A percentile compares a stretch with the other conserved stretches of the same genome.
Conservation (phyloP, 805 yeast genomes). For the Ogataea naganishii region DNA sequence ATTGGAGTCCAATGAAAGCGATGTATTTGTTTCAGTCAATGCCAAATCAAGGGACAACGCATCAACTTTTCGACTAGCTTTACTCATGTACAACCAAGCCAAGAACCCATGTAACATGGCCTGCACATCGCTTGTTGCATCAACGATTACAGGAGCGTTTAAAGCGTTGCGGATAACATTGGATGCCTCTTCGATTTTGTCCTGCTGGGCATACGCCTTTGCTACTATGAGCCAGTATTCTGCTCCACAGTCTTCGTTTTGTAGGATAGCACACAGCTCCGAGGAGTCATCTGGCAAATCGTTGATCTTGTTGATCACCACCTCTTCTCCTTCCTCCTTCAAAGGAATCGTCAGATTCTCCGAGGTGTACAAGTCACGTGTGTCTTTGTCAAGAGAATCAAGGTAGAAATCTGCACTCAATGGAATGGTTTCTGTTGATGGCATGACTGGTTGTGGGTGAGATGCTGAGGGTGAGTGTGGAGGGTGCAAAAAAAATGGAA, state of each 20-base stretch:
- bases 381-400: slow-evolving; percentile 10
- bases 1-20: slow-evolving; percentile 36
- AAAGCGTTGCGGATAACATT: slow-evolving; percentile 58
- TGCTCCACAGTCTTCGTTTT: slow-evolving; percentile 67
- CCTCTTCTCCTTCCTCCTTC: slow-evolving; percentile 71
- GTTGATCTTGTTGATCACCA: slow-evolving; percentile 67
- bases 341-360: slow-evolving; percentile 49
- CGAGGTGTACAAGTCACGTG: slow-evolving; percentile 15
- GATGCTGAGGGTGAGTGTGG: too few species aligned
- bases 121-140: slow-evolving; percentile 32
- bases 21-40: slow-evolving; percentile 28
- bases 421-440: slow-evolving; percentile 11
- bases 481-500: neutral
- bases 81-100: slow-evolving; percentile 63
- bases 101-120: slow-evolving; percentile 50
- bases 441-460: too few species aligned
- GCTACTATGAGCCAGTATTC: slow-evolving; percentile 84
- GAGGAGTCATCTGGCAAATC: slow-evolving; percentile 88
- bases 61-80: slow-evolving; percentile 22
- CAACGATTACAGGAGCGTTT: slow-evolving; percentile 22
- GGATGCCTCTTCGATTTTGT: slow-evolving; percentile 50
- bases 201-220: slow-evolving; percentile 63
- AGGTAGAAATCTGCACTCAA: slow-evolving; percentile 19
- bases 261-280: slow-evolving; percentile 69
- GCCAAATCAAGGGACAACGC: slow-evolving; percentile 19